Percentiles rank a stretch among this genome's conserved stretches.
phyloP scores from a whole-genome alignment of 176 grass and related monocot genomes.

The Aegilops bicornis region DNA sequence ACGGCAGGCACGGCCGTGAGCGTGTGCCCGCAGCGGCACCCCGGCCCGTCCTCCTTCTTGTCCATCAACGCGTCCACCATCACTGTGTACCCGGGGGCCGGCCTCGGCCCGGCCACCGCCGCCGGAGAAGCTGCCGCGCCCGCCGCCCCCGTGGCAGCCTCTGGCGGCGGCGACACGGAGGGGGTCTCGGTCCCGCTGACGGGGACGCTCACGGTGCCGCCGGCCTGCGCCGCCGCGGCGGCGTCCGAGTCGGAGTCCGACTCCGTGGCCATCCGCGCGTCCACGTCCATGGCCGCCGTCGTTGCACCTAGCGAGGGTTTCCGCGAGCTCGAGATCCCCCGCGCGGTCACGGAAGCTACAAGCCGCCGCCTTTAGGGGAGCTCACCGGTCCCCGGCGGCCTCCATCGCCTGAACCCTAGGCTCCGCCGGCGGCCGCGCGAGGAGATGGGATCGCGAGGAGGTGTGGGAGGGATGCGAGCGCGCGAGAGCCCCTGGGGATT shows the following conservation, averaged over 20 bases:
- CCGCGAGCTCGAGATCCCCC: constrained; percentile 26
- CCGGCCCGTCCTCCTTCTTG: constrained; percentile 85
- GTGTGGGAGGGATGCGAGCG: constrained; percentile 17
- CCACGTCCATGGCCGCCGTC: constrained; percentile 39
- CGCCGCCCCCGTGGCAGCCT: not conserved
- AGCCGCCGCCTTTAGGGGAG: not conserved
- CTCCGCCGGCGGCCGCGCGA: constrained; percentile 1
- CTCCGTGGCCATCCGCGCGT: constrained; percentile 54
- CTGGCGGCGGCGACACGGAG: constrained; percentile 28
- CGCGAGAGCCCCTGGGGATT: constrained; percentile 42
- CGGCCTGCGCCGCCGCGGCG: not conserved
- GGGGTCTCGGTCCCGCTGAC: constrained; percentile 44
- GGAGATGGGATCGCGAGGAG: constrained; percentile 43
- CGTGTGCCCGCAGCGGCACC: constrained; percentile 94
- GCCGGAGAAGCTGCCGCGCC: not conserved
- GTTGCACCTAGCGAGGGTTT: constrained; percentile 35
- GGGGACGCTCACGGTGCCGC: not conserved
- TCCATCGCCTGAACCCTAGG: constrained; percentile 19
- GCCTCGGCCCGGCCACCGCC: constrained; percentile 46
- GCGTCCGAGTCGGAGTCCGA: constrained; percentile 48
- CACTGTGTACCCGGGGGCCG: constrained; percentile 73
- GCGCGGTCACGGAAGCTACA: not conserved
- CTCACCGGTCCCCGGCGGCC: not conserved
- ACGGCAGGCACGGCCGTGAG: constrained; percentile 74
- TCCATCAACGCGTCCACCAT: constrained; percentile 71